Base-by-base conservation (phyloP, 305 asterid genomes). In the Vinca major region DNA sequence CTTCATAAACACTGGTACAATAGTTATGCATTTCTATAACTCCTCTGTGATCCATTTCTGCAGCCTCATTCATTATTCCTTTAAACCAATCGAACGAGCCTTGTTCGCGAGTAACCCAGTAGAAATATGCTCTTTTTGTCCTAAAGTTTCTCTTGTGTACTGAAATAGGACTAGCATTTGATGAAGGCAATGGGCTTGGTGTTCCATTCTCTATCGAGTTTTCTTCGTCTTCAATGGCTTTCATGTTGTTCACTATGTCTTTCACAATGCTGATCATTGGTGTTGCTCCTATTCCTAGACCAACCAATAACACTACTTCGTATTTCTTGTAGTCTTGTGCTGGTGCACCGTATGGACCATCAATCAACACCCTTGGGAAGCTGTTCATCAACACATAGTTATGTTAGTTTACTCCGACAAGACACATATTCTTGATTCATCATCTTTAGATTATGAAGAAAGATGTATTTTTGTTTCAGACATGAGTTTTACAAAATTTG, bases 281-380 rank as follows among this genome's bases (percentile, higher is more conserved):
- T 1, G 98, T 92, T 1, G 98, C 98, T 26, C 97, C 98, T 20
- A 92, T 92, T 41, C 98, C 98, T 68, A 92, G 84, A 7, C 98
- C 98, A 2, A 92, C 89, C 36, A 92, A 85, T 61, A 92, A 71
- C 57, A 89, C 86, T 19, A 92, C 96, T 0, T 92, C 97, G 54
- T 92, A 92, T 47, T 92, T 89, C 74, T 80, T 86, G 79, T 90
- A 90, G 81, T 90, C 92, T 79, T 92, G 98, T 45, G 98, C 96
- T 52, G 98, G 98, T 81, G 98, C 98, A 67, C 97, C 98, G 40
- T 92, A 92, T 66, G 98, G 98, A 20, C 98, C 98, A 73, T 92
- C 96, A 52, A 92, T 89, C 75, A 84, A 66, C 57, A 92, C 89
- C 85, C 84, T 87, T 6, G 98, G 98, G 78, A 87, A 86, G 78